Conservation (phyloP, 2,329 filamentous ascomycete genomes). For the Curvularia hawaiiensis region DNA sequence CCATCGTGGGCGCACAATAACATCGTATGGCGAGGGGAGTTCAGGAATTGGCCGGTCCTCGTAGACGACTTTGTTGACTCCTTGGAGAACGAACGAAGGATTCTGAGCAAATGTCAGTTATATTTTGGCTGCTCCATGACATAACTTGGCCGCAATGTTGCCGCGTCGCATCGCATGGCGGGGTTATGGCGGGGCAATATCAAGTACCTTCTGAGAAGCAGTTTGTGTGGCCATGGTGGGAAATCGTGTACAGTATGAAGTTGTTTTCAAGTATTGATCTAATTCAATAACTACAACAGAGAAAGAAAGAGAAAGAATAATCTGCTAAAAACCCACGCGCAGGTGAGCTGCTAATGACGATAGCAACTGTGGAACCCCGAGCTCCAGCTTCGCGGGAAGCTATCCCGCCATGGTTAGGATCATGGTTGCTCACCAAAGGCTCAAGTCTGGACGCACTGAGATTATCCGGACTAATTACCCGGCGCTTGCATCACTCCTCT, state of each 20-base stretch:
- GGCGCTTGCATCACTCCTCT: slow-evolving; percentile 30
- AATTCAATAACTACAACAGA: slow-evolving; percentile 8
- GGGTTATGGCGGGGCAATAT: slow-evolving; percentile 39
- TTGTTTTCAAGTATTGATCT: not conserved
- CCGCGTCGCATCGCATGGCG: slow-evolving; percentile 20
- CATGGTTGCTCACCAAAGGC: slow-evolving; percentile 28
- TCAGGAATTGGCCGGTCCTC: slow-evolving; percentile 76
- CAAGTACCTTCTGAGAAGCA: slow-evolving; percentile 41
- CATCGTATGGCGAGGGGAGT: slow-evolving; percentile 71
- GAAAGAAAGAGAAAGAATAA: slow-evolving; percentile 11
- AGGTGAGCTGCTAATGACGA: slow-evolving; percentile 31
- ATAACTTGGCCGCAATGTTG: slow-evolving; percentile 16
- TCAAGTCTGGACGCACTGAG: slow-evolving; percentile 26
- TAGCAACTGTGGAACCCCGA: slow-evolving; percentile 31
- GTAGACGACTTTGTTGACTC: slow-evolving; percentile 72
- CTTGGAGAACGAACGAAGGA: slow-evolving; percentile 83
- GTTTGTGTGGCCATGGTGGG: slow-evolving; percentile 37
- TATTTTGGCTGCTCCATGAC: slow-evolving; percentile 9
- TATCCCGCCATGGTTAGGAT: slow-evolving; percentile 33
- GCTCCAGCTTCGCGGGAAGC: slow-evolving; percentile 33
- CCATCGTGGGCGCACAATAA: slow-evolving; percentile 80
- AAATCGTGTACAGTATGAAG: slow-evolving; percentile 3
- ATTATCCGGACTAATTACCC: slow-evolving; percentile 46
- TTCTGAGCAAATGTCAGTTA: slow-evolving; percentile 57
- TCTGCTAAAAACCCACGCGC: slow-evolving; percentile 24